Evolutionary conservation across 1,139 yeast genomes (phyloP).

Genomic region (Lodderomyces elongisporus): DNA sequence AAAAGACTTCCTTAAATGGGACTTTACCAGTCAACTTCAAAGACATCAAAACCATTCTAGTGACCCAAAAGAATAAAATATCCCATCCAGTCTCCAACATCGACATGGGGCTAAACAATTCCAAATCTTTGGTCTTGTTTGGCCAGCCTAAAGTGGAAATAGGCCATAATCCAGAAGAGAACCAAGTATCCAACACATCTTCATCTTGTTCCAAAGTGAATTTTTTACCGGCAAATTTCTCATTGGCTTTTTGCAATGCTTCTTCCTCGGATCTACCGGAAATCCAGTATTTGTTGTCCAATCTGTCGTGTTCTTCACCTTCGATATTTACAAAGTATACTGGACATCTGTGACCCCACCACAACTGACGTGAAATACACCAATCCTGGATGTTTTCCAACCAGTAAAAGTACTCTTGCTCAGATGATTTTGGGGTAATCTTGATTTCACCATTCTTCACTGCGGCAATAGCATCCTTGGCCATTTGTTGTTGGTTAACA

Average conservation of each 20-base stretch:
- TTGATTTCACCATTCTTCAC: slow-evolving; percentile 78
- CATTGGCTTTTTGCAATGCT: slow-evolving; percentile 76
- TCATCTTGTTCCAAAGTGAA: slow-evolving; percentile 90
- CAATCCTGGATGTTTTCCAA: slow-evolving; percentile 95
- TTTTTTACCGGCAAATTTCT: slow-evolving; percentile 63
- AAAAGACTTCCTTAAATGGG: slow-evolving; percentile 95
- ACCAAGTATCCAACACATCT: slow-evolving; percentile 98
- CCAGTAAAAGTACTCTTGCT: slow-evolving; percentile 94
- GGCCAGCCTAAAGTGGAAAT: slow-evolving; percentile 98
- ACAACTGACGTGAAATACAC: slow-evolving; percentile 98
- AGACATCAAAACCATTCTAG: slow-evolving; percentile 92
- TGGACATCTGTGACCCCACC: slow-evolving; percentile 99
- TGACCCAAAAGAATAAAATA: slow-evolving; percentile 97
- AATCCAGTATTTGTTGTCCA: slow-evolving; percentile 79
- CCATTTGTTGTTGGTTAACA: slow-evolving; percentile 91
- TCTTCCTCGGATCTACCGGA: slow-evolving; percentile 82
- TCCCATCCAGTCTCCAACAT: slow-evolving; percentile 99
- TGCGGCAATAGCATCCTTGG: slow-evolving; percentile 79
- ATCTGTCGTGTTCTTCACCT: slow-evolving; percentile 56
- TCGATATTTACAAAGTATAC: slow-evolving; percentile 84
- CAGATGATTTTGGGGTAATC: slow-evolving; percentile 84
- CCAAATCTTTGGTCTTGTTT: slow-evolving; percentile 65
- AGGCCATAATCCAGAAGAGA: slow-evolving; percentile 98
- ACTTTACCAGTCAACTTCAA: slow-evolving; percentile 83
- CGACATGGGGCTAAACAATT: slow-evolving; percentile 81